Evolutionary conservation across 176 grass and related monocot genomes (phyloP).

Genomic region (Oryza longistaminata): DNA sequence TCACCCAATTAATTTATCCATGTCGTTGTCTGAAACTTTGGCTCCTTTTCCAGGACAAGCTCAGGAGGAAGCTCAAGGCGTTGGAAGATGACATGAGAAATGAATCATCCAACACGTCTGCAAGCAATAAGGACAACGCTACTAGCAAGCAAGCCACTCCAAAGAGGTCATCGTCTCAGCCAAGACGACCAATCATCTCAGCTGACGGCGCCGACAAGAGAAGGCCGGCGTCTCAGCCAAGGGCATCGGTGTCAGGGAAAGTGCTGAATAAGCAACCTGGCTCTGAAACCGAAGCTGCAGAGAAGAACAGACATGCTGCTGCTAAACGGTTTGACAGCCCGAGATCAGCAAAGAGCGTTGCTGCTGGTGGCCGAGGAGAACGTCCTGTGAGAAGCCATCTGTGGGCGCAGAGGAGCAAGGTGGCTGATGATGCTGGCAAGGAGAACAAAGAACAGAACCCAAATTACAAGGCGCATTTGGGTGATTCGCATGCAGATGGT

Average conservation of each 20-base stretch:
- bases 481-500: constrained; percentile 5
- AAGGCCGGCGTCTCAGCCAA: constrained; percentile 50
- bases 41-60: constrained; percentile 69
- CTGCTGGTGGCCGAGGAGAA: constrained; percentile 32
- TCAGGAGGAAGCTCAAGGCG: constrained; percentile 70
- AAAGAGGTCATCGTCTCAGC: constrained; percentile 57
- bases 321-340: constrained; percentile 43
- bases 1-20: not conserved
- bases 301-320: constrained; percentile 24
- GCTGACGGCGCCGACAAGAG: constrained; percentile 40
- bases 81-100: constrained; percentile 69
- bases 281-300: constrained; percentile 35
- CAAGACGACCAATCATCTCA: constrained; percentile 41
- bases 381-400: constrained; percentile 40
- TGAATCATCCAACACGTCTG: constrained; percentile 34
- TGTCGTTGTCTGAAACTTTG: constrained; percentile 8
- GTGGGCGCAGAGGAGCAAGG: constrained; percentile 42
- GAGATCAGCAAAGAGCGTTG: constrained; percentile 5
- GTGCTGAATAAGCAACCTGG: constrained; percentile 50
- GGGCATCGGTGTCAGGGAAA: constrained; percentile 38
- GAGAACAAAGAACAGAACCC: constrained; percentile 57
- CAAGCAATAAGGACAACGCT: constrained; percentile 46
- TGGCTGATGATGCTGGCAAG: constrained; percentile 39
- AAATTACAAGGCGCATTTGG: constrained; percentile 25
- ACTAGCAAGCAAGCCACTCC: constrained; percentile 27